Evolutionary conservation across 257 asterid species (phyloP), one percentile per base, ranked within the genome.

Genomic region (Przewalskia tangutica): DNA sequence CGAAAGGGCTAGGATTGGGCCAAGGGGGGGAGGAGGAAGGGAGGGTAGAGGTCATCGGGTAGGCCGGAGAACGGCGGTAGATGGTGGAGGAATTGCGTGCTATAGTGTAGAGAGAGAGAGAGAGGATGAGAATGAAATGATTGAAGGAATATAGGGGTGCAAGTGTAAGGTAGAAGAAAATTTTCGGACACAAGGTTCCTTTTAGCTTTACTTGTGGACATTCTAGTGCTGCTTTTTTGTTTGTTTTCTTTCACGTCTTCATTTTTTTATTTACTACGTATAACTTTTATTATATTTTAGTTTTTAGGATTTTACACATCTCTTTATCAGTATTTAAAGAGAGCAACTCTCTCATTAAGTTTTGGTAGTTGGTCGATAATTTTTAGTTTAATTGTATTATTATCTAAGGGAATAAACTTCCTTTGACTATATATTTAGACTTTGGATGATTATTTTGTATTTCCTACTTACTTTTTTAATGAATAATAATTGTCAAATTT

Each of bases 1-100:
- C 88, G 85, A 83, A 9, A 80, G 75, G 48, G 48, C 1, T 12
- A 14, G 42, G 9, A 48, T 60, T 23, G 75, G 82, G 44, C 75
- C 75, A 62, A 63, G 77, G 38, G 38, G 83, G 38, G 38, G 83
- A 63, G 48, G 77, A 44, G 59, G 63, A 51, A 63, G 83, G 62
- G 48, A 63, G 64, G 75, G 82, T 60, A 7, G 82, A 79, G 59
- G 82, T 79, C 82, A 79, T 79, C 42, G 66, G 55, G 58, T 7
- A 55, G 2, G 73, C 42, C 20, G 23, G 18, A 42, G 58, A 42
- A 44, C 40, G 38, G 18, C 36, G 1, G 56, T 27, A 18, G 56
- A 70, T 13, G 66, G 53, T 1, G 32, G 77, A 51, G 48, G 62
- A 80, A 80, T 63, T 62, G 77, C 76, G 77, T 63, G 83, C 32